Base-by-base conservation (phyloP, 495 filamentous ascomycete genomes). In the Neurospora cerealis region DNA sequence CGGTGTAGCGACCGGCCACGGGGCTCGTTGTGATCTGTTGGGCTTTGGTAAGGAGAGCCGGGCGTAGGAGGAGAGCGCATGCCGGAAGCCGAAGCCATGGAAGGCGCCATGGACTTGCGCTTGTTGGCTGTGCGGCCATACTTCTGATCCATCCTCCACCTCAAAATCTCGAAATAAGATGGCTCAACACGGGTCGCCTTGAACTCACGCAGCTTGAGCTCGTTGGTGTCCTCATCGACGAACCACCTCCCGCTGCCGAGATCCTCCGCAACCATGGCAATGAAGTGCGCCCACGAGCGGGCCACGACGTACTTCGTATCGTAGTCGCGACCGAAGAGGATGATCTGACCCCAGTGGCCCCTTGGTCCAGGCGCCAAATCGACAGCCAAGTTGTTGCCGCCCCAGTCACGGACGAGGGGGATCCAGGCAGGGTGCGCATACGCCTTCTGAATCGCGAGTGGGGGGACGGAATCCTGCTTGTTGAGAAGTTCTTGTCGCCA, bases 401-500 rank as follows among this genome's bases (percentile, higher is more conserved):
- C 96, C 96, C 96, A 99, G 81, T 99, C 96, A 72, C 96, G 92
- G 32, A 93, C 95, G 39, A 99, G 86, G 39, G 96, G 96, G 75
- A 99, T 97, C 96, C 96, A 99, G 34, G 90, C 92, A 5, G 95
- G 92, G 79, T 98, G 96, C 15, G 93, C 92, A 80, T 99, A 99
- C 0, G 92, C 93, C 80, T 96, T 96, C 77, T 97, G 94, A 69
- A 98, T 91, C 11, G 94, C 89, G 74, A 90, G 88, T 4, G 93
- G 87, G 24, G 96, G 96, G 75, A 98, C 93, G 15, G 90, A 97
- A 74, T 95, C 93, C 81, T 99, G 96, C 70, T 90, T 90, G 62
- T 92, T 86, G 39, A 92, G 88, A 41, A 99, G 88, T 34, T 97
- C 93, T 77, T 96, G 90, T 77, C 93, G 87, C 95, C 95, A 98